phyloP scores from a whole-genome alignment of 2,329 filamentous ascomycete genomes.

The Domatiomyces catenatus region DNA sequence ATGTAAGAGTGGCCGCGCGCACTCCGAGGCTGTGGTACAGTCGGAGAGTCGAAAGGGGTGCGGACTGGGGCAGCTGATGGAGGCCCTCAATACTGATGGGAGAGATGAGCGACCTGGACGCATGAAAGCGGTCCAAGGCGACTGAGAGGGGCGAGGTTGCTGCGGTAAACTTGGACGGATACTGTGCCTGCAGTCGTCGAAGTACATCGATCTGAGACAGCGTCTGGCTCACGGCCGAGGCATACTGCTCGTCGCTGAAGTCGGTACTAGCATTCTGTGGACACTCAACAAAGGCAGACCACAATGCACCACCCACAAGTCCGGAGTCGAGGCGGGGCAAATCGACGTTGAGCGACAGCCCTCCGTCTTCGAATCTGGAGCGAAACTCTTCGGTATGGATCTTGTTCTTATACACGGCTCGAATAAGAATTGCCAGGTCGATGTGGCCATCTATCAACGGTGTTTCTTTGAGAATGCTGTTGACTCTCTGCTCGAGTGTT shows the following conservation, averaged over 20 bases:
- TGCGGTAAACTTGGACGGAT: conserved; percentile 46
- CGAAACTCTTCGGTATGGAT: conserved; percentile 63
- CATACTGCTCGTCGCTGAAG: conserved; percentile 19
- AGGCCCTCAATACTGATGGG: conserved; percentile 73
- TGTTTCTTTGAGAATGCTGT: conserved; percentile 30
- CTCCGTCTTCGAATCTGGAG: conserved; percentile 56
- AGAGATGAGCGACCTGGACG: conserved; percentile 51
- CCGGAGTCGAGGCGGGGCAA: conserved; percentile 58
- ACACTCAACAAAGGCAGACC: conserved; percentile 73
- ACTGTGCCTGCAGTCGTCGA: conserved; percentile 45
- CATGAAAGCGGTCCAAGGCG: conserved; percentile 43
- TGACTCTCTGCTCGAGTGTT: conserved; percentile 26
- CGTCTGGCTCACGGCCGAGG: conserved; percentile 47
- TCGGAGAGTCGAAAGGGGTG: conserved; percentile 53
- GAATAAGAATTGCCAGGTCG: conserved; percentile 64
- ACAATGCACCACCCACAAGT: conserved; percentile 71
- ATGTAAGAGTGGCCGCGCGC: conserved; percentile 75
- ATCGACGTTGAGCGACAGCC: conserved; percentile 58
- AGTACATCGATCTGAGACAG: conserved; percentile 63
- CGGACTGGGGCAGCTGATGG: conserved; percentile 78
- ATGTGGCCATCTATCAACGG: conserved; percentile 64
- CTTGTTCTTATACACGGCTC: conserved; percentile 53
- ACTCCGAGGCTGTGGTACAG: conserved; percentile 64
- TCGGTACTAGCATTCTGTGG: conserved; percentile 45
- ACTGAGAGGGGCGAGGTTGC: conserved; percentile 43